These are phyloP conservation scores for Psilocybe mexicana DNA, from an alignment of 1,284 basidiomycete species.

Conservation along the genomic window DNA sequence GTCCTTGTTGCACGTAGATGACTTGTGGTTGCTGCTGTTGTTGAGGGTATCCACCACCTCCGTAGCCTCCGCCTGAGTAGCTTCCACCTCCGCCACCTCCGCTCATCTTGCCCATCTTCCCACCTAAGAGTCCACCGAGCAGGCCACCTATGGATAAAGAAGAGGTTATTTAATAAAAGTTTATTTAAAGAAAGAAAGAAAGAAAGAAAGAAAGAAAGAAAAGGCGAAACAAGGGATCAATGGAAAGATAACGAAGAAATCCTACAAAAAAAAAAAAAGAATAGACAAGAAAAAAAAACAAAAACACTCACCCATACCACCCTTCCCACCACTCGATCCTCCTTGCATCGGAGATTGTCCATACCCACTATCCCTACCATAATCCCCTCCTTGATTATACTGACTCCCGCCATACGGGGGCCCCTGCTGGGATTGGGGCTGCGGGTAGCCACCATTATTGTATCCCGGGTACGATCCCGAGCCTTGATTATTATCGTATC, in stretches of 20 bases:
- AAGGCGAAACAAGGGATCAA: conserved; percentile 13
- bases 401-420: conserved; percentile 19
- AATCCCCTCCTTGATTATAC: background rate
- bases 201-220: conserved; percentile 11
- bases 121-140: conserved; percentile 15
- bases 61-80: conserved; percentile 17
- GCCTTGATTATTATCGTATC: conserved; percentile 25
- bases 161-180: background rate
- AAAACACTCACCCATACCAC: conserved; percentile 10
- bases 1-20: conserved; percentile 32
- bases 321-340: conserved; percentile 7
- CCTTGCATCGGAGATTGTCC: conserved; percentile 2
- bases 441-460: conserved; percentile 12
- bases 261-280: conserved; percentile 4
- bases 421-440: conserved; percentile 14
- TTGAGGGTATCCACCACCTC: conserved; percentile 19
- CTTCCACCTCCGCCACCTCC: conserved; percentile 14
- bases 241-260: background rate
- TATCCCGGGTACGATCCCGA: conserved; percentile 25
- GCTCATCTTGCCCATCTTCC: conserved; percentile 9
- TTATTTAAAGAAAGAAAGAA: background rate
- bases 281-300: background rate
- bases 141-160: conserved; percentile 14
- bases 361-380: conserved; percentile 11
- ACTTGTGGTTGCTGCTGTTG: conserved; percentile 25